Evolutionary conservation across 306 rosid genomes (phyloP), one percentile per base, ranked within the genome.

Genomic region (Pterocarpus macrocarpus): DNA sequence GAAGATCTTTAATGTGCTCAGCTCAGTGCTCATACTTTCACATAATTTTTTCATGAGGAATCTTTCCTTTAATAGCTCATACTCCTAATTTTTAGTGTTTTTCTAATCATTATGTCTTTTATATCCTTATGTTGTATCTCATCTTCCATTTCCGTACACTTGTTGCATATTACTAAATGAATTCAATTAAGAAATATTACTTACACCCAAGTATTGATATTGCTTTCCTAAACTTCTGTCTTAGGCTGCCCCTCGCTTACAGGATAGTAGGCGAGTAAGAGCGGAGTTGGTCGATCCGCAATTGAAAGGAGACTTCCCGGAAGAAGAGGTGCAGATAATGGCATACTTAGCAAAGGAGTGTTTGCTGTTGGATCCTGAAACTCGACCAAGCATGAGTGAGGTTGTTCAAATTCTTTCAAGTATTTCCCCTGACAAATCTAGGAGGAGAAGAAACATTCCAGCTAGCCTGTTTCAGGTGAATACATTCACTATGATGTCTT

Each of bases 291-390:
- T 91, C 9, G 98, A 95, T 85, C 99, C 92, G 10, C 84, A 74
- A 75, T 87, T 95, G 83, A 78, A 86, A 43, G 92, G 98, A 49
- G 75, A 90, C 36, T 90, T 85, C 80, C 90, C 91, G 15, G 96
- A 90, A 83, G 97, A 93, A 82, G 99, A 95, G 85, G 87, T 92
- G 89, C 98, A 93, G 52, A 83, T 95, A 79, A 92, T 95, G 97
- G 97, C 99, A 71, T 95, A 92, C 89, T 86, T 95, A 78, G 99
- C 97, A 61, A 95, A 90, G 88, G 99, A 95, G 85, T 95, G 99
- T 78, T 89, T 95, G 82, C 86, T 89, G 41, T 76, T 90, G 80
- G 98, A 95, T 76, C 99, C 99, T 0, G 98, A 95, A 50, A 87
- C 88, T 81, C 88, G 98, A 74, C 99, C 99, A 53, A 89, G 96